phyloP scores from a whole-genome alignment of 129 eudicot genomes.

The Calendula officinalis region DNA sequence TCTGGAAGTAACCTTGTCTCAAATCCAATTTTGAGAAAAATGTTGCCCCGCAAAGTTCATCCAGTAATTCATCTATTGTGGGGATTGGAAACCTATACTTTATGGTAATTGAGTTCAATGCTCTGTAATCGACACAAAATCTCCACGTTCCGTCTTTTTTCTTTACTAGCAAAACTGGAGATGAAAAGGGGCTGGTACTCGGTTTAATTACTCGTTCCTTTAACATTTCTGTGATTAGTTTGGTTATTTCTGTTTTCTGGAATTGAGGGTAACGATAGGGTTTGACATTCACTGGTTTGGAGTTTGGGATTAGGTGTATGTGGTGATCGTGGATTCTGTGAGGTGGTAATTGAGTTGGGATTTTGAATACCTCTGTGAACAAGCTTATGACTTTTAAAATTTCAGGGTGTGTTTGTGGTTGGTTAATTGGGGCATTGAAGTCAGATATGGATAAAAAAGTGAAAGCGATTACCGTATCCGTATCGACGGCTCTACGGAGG shows the following conservation, averaged over 20 bases:
- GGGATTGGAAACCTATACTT: background rate
- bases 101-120: background rate
- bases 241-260: background rate
- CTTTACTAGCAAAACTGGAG: background rate
- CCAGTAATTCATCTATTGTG: background rate
- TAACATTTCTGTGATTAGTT: background rate
- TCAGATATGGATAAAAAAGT: no score
- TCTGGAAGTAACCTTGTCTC: background rate
- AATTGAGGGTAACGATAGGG: background rate
- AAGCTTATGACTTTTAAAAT: no score
- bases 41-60: background rate
- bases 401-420: no score
- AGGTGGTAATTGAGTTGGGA: constrained; percentile 18
- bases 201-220: background rate
- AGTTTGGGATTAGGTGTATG: background rate
- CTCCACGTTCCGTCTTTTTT: background rate
- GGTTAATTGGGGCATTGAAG: no score
- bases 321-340: background rate
- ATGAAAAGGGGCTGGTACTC: background rate
- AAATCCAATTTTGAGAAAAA: background rate
- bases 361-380: no score
- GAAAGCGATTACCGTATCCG: no score
- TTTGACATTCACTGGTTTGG: background rate
- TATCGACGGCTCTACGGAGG: no score
- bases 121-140: background rate